Evolutionary conservation across 1,284 basidiomycete species (phyloP).

Genomic region (Boletus mariae): DNA sequence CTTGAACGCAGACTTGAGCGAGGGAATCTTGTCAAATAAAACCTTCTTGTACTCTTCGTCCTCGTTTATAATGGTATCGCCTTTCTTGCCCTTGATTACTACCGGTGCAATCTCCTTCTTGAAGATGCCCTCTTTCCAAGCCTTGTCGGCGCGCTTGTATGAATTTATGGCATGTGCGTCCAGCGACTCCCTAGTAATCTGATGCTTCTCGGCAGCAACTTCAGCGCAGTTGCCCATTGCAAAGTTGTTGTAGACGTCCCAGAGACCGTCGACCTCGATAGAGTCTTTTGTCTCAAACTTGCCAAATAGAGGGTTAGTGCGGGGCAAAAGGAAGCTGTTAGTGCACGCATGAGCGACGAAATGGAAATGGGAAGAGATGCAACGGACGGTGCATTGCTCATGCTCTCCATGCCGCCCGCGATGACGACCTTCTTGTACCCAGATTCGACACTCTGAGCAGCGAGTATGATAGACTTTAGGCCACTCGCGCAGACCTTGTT

Average conservation of each 20-base stretch:
- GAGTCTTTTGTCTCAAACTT: constrained; percentile 87
- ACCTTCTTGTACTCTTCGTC: constrained; percentile 99
- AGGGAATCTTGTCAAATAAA: constrained; percentile 88
- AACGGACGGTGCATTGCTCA: constrained; percentile 91
- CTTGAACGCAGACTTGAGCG: constrained; percentile 87
- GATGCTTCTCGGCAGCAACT: constrained; percentile 78
- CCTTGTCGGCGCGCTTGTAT: constrained; percentile 87
- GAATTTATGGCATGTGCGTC: constrained; percentile 93
- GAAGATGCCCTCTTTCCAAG: constrained; percentile 87
- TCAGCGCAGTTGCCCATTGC: constrained; percentile 98
- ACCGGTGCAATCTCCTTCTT: constrained; percentile 89
- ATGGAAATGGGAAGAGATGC: neutral
- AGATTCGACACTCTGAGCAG: constrained; percentile 83
- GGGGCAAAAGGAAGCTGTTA: constrained; percentile 87
- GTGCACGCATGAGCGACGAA: constrained; percentile 4
- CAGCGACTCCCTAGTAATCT: constrained; percentile 81
- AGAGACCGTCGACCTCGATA: constrained; percentile 90
- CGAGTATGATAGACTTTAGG: constrained; percentile 92
- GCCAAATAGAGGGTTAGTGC: constrained; percentile 85
- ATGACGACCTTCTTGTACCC: constrained; percentile 87
- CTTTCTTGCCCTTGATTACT: constrained; percentile 93
- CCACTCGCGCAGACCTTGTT: constrained; percentile 99
- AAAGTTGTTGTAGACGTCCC: constrained; percentile 94
- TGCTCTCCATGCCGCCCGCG: constrained; percentile 97
- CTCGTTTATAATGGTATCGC: constrained; percentile 84